Evolutionary conservation across 2,329 filamentous ascomycete genomes (phyloP).

Genomic region (Davidsoniella eucalypti): DNA sequence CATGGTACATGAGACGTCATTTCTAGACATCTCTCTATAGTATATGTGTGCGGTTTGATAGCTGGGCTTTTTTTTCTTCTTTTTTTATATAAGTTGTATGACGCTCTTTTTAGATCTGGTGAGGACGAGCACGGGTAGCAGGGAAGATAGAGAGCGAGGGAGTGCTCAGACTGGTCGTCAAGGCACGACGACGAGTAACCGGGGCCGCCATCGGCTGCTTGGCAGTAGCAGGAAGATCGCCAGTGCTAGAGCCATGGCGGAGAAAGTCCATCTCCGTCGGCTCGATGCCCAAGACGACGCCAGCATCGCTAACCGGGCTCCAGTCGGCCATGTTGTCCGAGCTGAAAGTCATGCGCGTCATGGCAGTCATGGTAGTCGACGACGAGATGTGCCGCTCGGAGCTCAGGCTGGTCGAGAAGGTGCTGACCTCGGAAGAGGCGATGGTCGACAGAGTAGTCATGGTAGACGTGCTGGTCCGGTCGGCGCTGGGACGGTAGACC

Average conservation of each 20-base stretch:
- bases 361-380: constrained; percentile 37
- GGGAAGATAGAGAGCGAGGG: constrained; percentile 29
- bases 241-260: constrained; percentile 10
- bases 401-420: constrained; percentile 27
- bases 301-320: constrained; percentile 17
- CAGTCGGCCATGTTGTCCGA: constrained; percentile 18
- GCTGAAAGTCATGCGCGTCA: constrained; percentile 37
- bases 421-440: constrained; percentile 11
- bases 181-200: constrained; percentile 24
- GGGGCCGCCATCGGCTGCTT: constrained; percentile 1
- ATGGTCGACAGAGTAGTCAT: constrained; percentile 24
- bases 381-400: constrained; percentile 35
- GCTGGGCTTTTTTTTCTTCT: background rate
- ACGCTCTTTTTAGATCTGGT: background rate
- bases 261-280: constrained; percentile 10
- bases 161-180: constrained; percentile 30
- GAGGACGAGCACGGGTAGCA: constrained; percentile 22
- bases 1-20: background rate
- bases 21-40: background rate
- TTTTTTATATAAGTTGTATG: background rate
- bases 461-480: constrained; percentile 39
- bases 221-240: constrained; percentile 11
- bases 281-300: constrained; percentile 10
- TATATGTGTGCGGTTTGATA: background rate
- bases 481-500: constrained; percentile 22